A percentile compares a stretch with the other conserved stretches of the same genome.
phyloP scores from a whole-genome alignment of 1,284 basidiomycete species.

The Waitea zeae region DNA sequence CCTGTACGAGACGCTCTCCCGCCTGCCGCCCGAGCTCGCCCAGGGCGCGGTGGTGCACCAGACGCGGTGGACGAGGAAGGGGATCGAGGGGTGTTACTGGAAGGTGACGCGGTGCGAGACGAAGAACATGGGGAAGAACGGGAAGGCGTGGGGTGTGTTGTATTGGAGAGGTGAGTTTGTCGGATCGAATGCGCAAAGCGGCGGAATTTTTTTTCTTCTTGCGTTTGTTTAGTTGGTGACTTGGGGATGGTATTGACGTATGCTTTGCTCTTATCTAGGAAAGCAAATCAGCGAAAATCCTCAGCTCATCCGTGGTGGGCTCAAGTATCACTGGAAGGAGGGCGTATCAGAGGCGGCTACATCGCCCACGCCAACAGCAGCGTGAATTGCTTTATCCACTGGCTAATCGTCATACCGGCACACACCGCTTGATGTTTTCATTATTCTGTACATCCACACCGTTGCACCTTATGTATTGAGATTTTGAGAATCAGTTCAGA shows the following conservation, averaged over 20 bases:
- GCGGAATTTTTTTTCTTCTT: too few species aligned
- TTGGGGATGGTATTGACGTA: too few species aligned
- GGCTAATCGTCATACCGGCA: too few species aligned
- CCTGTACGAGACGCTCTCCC: conserved; percentile 53
- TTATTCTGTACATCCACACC: too few species aligned
- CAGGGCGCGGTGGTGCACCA: conserved; percentile 53
- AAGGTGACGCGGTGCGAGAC: conserved; percentile 47
- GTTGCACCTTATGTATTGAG: too few species aligned
- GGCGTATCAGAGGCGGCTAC: conserved; percentile 21
- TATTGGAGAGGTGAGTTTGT: conserved; percentile 56
- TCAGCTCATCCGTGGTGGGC: conserved; percentile 33
- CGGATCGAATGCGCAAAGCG: too few species aligned
- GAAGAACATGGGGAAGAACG: conserved; percentile 53
- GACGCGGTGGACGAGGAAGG: conserved; percentile 52
- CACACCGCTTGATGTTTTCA: too few species aligned
- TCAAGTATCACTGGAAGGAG: conserved; percentile 43
- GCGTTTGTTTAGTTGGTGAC: too few species aligned
- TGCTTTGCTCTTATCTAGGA: conserved; percentile 20
- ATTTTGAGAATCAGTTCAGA: too few species aligned
- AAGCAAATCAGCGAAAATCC: conserved; percentile 27
- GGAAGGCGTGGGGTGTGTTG: conserved; percentile 62
- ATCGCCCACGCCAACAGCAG: background rate
- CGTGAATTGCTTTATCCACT: background rate
- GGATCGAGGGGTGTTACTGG: conserved; percentile 54
- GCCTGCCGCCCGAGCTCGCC: conserved; percentile 46